Evolutionary conservation across 2,329 filamentous ascomycete genomes (phyloP).

Genomic region (Penicillium sclerotigenum): DNA sequence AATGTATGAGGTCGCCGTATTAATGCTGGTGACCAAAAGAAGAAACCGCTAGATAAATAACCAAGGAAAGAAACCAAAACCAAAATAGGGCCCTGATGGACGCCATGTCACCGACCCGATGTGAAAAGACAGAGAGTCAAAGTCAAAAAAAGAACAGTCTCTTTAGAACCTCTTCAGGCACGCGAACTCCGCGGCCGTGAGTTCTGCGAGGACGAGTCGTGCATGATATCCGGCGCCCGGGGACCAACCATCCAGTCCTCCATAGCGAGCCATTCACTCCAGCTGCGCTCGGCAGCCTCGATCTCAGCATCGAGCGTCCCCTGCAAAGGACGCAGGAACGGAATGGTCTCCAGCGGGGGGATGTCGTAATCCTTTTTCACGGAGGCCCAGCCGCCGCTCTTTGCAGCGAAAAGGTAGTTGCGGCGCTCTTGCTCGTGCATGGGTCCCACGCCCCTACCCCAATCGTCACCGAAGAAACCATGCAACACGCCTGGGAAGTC

Average conservation of each 20-base stretch:
- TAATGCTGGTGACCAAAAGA: constrained; percentile 13
- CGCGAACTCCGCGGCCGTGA: constrained; percentile 34
- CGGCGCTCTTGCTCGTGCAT: constrained; percentile 85
- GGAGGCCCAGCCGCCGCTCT: constrained; percentile 82
- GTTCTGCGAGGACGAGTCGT: constrained; percentile 38
- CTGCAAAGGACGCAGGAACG: constrained; percentile 81
- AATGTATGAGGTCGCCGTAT: background rate
- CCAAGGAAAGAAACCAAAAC: constrained; percentile 7
- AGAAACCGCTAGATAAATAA: constrained; percentile 15
- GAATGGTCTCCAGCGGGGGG: constrained; percentile 74
- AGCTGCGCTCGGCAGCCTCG: constrained; percentile 73
- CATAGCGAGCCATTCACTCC: constrained; percentile 96
- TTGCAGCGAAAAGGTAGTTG: constrained; percentile 93
- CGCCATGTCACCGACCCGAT: constrained; percentile 13
- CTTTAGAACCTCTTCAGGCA: constrained; percentile 11
- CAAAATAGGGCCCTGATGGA: constrained; percentile 4
- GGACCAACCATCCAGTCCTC: constrained; percentile 98
- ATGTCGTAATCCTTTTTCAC: constrained; percentile 93
- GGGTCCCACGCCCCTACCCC: constrained; percentile 72
- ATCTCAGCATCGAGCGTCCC: constrained; percentile 76
- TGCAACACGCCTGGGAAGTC: constrained; percentile 83
- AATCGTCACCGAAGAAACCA: constrained; percentile 96
- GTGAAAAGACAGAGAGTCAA: background rate
- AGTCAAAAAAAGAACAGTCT: background rate
- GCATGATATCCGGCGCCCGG: constrained; percentile 57